A percentile compares a stretch with the other conserved stretches of the same genome.
Conservation (phyloP, 1,284 basidiomycete species). For the Ganoderma sinense region DNA sequence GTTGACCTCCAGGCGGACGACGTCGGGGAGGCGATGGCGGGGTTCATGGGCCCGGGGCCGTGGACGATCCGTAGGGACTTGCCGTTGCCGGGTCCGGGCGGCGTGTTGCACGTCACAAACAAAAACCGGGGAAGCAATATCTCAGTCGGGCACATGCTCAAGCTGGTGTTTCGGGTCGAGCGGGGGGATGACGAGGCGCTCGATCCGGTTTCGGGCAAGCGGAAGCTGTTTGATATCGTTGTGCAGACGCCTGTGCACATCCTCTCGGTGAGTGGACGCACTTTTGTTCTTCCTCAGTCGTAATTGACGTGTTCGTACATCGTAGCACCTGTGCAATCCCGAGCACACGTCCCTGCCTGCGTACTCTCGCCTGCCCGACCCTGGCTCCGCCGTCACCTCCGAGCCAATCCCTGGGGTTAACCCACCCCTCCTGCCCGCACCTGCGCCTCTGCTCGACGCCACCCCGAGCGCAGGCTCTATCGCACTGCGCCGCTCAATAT, state of each 20-base stretch:
- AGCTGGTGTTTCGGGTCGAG: conserved; percentile 88
- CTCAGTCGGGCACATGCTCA: conserved; percentile 80
- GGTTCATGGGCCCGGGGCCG: conserved; percentile 76
- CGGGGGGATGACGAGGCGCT: conserved; percentile 73
- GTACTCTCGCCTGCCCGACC: conserved; percentile 51
- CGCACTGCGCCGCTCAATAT: background rate
- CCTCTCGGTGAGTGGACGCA: conserved; percentile 67
- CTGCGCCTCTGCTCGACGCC: conserved; percentile 4
- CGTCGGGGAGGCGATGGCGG: conserved; percentile 61
- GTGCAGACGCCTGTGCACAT: conserved; percentile 86
- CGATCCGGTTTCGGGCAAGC: conserved; percentile 73
- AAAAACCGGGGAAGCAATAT: conserved; percentile 87
- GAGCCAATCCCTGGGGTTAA: background rate
- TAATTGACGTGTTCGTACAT: background rate
- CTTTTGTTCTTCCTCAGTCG: conserved; percentile 7
- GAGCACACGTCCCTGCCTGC: conserved; percentile 81
- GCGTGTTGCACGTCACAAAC: conserved; percentile 79
- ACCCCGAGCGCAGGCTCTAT: background rate
- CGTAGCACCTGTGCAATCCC: conserved; percentile 80
- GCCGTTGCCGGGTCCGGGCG: conserved; percentile 63
- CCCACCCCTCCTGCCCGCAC: conserved; percentile 8
- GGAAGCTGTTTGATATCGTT: conserved; percentile 91
- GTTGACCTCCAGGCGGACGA: conserved; percentile 52
- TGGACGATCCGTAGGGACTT: conserved; percentile 71
- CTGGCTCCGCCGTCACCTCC: conserved; percentile 1